Base-by-base conservation (phyloP, 768 basidiomycete species). In the Rhodotorula graminis region DNA sequence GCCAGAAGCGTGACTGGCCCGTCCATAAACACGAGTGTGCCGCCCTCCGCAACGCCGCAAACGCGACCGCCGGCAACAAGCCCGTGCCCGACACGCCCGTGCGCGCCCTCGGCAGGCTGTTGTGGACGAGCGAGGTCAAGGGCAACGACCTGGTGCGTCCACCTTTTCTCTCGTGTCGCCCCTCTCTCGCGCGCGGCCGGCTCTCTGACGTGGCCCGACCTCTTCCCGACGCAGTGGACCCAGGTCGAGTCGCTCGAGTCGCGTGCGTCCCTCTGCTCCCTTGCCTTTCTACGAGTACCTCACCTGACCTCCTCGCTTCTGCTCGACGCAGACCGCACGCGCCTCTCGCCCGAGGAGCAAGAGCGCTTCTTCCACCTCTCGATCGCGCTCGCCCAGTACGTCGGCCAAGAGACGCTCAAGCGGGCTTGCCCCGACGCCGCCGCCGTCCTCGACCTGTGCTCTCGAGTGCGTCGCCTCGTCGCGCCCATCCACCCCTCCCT, bases 21-120 rank as follows among this genome's bases (percentile, higher is more conserved):
- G 49, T 85, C 6, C 94, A 96, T 80, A 90, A 88, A 80, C 80
- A 81, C 2, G 94, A 97, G 84, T 97, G 95, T 78, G 69, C 72
- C 11, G 88, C 91, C 0, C 81, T 94, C 16, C 84, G 84, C 66
- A 1, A 65, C 89, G 68, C 60, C 21, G 27, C 18, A 88, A 60
- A 60, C 11, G 85, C 5, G 4, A 11, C 12, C 19, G 16, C 7
- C 6, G n/a, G n/a, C 44, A 69, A 31, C 9, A 52, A 5, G 40
- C 21, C 21, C 67, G 63, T 81, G 27, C 91, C 93, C 0, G 87
- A 85, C 46, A 93, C 95, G 69, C 90, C 89, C 2, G 84, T 95
- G 18, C 82, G 94, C 63, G 89, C 88, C 73, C 81, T 97, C 23
- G 92, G 86, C 0, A 85, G 92, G 55, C 84, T 94, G 27, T 77